Conservation (phyloP, 2,329 filamentous ascomycete species). For the Bertia moriformis region DNA sequence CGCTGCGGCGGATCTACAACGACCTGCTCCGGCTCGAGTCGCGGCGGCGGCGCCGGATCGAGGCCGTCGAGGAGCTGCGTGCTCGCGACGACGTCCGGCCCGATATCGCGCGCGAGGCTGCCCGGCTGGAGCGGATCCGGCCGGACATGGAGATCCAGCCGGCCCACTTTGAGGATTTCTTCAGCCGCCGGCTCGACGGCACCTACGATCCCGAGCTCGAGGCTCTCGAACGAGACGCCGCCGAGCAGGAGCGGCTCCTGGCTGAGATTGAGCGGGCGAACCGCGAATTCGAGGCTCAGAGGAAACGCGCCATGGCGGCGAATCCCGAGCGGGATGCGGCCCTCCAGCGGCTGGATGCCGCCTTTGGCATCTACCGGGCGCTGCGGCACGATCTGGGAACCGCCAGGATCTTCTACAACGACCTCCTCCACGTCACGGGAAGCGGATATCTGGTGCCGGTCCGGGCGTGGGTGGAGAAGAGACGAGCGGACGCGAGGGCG, state of each 20-base stretch:
- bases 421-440: slow-evolving; percentile 51
- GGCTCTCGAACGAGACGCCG: slow-evolving; percentile 38
- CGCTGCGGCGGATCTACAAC: slow-evolving; percentile 48
- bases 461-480: slow-evolving; percentile 46
- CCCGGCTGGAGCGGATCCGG: slow-evolving; percentile 52
- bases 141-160: slow-evolving; percentile 56
- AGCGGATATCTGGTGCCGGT: slow-evolving; percentile 48
- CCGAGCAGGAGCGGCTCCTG: slow-evolving; percentile 47
- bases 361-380: slow-evolving; percentile 60
- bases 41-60: slow-evolving; percentile 46
- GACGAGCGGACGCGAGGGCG: slow-evolving; percentile 48
- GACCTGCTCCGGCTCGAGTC: slow-evolving; percentile 53
- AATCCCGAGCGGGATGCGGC: slow-evolving; percentile 45
- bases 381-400: slow-evolving; percentile 57
- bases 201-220: slow-evolving; percentile 48
- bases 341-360: slow-evolving; percentile 57
- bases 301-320: slow-evolving; percentile 33
- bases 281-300: slow-evolving; percentile 34
- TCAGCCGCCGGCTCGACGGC: slow-evolving; percentile 41
- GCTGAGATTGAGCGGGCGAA: slow-evolving; percentile 45
- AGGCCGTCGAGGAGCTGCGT: slow-evolving; percentile 46
- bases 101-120: slow-evolving; percentile 48
- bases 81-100: slow-evolving; percentile 56
- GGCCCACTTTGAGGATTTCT: slow-evolving; percentile 56
- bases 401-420: slow-evolving; percentile 62